Percentiles rank a stretch among this genome's conserved stretches.
phyloP scores from a whole-genome alignment of 2,329 filamentous ascomycete species.

The Xylaria multiplex region DNA sequence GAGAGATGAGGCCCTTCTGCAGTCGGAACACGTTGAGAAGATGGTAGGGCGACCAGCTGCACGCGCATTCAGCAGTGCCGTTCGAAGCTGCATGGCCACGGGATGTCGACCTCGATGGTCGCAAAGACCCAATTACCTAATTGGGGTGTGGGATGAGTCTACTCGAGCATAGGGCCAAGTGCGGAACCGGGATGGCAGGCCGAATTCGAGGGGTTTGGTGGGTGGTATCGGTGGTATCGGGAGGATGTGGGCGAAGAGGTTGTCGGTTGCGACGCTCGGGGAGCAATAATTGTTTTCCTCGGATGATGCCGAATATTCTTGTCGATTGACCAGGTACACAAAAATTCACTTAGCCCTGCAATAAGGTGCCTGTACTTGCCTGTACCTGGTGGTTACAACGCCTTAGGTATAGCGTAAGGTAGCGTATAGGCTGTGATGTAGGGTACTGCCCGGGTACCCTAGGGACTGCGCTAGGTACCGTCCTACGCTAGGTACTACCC shows the following conservation, averaged over 20 bases:
- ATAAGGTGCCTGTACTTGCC: no score
- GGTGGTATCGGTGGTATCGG: neutral
- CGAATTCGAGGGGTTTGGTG: slow-evolving; percentile 7
- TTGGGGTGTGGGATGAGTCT: slow-evolving; percentile 30
- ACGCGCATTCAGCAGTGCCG: slow-evolving; percentile 58
- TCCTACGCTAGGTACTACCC: no score
- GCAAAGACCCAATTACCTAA: slow-evolving; percentile 49
- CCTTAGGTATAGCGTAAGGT: no score
- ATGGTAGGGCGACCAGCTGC: slow-evolving; percentile 49
- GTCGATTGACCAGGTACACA: slow-evolving; percentile 10
- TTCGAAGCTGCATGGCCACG: slow-evolving; percentile 63
- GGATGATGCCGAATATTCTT: slow-evolving; percentile 26
- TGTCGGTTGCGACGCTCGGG: slow-evolving; percentile 17
- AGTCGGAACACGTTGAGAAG: slow-evolving; percentile 54
- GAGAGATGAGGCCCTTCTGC: slow-evolving; percentile 48
- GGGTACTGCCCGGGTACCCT: no score
- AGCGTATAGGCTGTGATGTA: no score
- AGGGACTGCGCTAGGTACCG: no score
- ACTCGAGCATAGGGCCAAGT: slow-evolving; percentile 36
- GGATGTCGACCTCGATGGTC: slow-evolving; percentile 37
- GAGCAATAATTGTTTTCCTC: slow-evolving; percentile 12
- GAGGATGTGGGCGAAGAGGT: slow-evolving; percentile 1
- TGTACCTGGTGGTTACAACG: no score
- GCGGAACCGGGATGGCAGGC: slow-evolving; percentile 8
- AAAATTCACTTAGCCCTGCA: slow-evolving; percentile 21